These are phyloP conservation scores for Lathyrus aphaca DNA, from an alignment of 306 rosid genomes.

Conservation along the genomic window DNA sequence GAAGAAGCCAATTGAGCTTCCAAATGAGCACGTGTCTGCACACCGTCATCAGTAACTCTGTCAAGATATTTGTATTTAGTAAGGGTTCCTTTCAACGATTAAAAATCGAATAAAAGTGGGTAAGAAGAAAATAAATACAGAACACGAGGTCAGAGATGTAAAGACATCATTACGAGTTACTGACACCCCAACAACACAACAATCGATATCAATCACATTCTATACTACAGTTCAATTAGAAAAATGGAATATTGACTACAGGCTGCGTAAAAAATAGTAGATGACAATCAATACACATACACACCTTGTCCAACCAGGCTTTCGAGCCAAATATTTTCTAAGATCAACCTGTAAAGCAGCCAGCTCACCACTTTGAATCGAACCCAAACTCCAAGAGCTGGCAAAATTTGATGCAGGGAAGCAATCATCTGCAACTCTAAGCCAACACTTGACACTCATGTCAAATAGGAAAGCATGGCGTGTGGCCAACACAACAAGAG, in stretches of 20 bases:
- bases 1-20: slow-evolving; percentile 93
- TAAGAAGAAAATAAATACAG: not conserved
- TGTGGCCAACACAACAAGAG: slow-evolving; percentile 83
- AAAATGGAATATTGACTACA: not conserved
- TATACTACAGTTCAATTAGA: not conserved
- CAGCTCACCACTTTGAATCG: slow-evolving; percentile 88
- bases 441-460: slow-evolving; percentile 91
- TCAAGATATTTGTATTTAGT: slow-evolving; percentile 36
- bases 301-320: slow-evolving; percentile 99
- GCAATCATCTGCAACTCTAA: slow-evolving; percentile 97
- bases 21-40: slow-evolving; percentile 97
- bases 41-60: slow-evolving; percentile 95
- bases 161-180: too few species aligned
- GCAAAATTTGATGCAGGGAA: slow-evolving; percentile 97
- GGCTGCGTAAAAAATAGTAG: slow-evolving; percentile 12
- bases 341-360: slow-evolving; percentile 97
- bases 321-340: slow-evolving; percentile 91
- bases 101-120: slow-evolving; percentile 1
- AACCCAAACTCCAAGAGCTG: slow-evolving; percentile 94
- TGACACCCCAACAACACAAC: too few species aligned
- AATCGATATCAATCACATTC: not conserved
- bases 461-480: slow-evolving; percentile 95
- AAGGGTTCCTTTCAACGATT: slow-evolving; percentile 3
- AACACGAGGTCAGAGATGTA: slow-evolving; percentile 1
- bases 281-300: slow-evolving; percentile 51